A percentile compares a stretch with the other conserved stretches of the same genome.
Evolutionary conservation across 345 rosid genomes (phyloP).

Genomic region (Streptanthus diversifolius): DNA sequence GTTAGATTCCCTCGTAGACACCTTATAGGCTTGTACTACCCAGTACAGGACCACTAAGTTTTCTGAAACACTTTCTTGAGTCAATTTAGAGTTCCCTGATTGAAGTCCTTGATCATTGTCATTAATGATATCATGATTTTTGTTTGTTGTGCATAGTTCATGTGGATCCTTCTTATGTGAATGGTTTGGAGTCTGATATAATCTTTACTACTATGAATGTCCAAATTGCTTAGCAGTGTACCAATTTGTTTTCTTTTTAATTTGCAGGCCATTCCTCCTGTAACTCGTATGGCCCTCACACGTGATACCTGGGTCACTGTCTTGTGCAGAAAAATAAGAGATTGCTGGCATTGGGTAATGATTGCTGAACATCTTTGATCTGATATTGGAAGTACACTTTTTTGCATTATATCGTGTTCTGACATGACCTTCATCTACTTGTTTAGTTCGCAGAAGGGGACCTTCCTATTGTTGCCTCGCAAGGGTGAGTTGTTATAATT

Average conservation of each 20-base stretch:
- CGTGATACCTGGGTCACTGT: constrained; percentile 98
- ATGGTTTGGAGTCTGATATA: background rate
- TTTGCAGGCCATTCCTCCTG: constrained; percentile 82
- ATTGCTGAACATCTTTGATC: constrained; percentile 24
- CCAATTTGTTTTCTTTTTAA: background rate
- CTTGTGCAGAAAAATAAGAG: constrained; percentile 92
- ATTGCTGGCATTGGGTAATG: constrained; percentile 99
- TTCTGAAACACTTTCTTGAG: background rate
- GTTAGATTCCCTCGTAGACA: background rate
- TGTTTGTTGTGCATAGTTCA: background rate
- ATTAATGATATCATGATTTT: background rate
- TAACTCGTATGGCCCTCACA: constrained; percentile 92
- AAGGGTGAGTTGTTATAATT: constrained; percentile 67
- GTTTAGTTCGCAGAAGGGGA: constrained; percentile 97
- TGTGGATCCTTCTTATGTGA: background rate
- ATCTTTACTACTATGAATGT: background rate
- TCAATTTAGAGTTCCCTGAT: background rate
- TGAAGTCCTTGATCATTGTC: background rate
- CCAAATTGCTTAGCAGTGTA: background rate
- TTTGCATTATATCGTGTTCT: constrained; percentile 23
- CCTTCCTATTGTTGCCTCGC: constrained; percentile 90
- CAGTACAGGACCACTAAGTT: background rate
- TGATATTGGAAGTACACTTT: constrained; percentile 15
- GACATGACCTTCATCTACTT: constrained; percentile 28
- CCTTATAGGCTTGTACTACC: background rate